A percentile compares a stretch with the other conserved stretches of the same genome.
phyloP scores from a whole-genome alignment of 108 stramenopile species.

The Fragilariopsis cylindrus region DNA sequence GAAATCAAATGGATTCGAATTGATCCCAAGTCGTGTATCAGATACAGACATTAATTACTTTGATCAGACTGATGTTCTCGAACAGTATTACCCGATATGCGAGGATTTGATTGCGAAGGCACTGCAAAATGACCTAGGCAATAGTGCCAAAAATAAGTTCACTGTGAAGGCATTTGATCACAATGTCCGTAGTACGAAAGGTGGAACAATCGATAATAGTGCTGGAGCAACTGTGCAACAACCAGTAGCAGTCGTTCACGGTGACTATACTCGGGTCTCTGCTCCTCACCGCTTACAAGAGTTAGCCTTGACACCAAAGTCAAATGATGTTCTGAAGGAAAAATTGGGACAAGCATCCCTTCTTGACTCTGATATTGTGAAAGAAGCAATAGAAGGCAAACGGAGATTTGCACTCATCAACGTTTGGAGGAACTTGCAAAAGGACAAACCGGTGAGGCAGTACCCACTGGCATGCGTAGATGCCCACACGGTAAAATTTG shows the following conservation, averaged over 20 bases:
- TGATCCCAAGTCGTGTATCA: slow-evolving; percentile 9
- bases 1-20: slow-evolving; percentile 48
- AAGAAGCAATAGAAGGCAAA: slow-evolving; percentile 43
- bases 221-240: slow-evolving; percentile 37
- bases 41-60: slow-evolving; percentile 44
- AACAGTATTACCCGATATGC: slow-evolving; percentile 55
- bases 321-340: slow-evolving; percentile 52
- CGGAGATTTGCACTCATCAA: slow-evolving; percentile 60
- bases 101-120: slow-evolving; percentile 21
- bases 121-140: slow-evolving; percentile 13
- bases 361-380: slow-evolving; percentile 42
- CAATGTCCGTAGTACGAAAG: slow-evolving; percentile 51
- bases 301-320: slow-evolving; percentile 47
- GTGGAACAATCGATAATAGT: not conserved
- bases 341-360: slow-evolving; percentile 36
- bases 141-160: not conserved
- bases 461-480: slow-evolving; percentile 60
- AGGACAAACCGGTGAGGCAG: slow-evolving; percentile 40
- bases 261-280: slow-evolving; percentile 54
- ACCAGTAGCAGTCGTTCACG: slow-evolving; percentile 58
- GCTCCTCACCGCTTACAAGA: slow-evolving; percentile 51
- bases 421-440: slow-evolving; percentile 61
- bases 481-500: slow-evolving; percentile 26
- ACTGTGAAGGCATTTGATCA: slow-evolving; percentile 58
- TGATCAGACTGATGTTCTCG: slow-evolving; percentile 43